Base-by-base conservation (phyloP, 106 monocot species). In the Phalaenopsis aphrodite region DNA sequence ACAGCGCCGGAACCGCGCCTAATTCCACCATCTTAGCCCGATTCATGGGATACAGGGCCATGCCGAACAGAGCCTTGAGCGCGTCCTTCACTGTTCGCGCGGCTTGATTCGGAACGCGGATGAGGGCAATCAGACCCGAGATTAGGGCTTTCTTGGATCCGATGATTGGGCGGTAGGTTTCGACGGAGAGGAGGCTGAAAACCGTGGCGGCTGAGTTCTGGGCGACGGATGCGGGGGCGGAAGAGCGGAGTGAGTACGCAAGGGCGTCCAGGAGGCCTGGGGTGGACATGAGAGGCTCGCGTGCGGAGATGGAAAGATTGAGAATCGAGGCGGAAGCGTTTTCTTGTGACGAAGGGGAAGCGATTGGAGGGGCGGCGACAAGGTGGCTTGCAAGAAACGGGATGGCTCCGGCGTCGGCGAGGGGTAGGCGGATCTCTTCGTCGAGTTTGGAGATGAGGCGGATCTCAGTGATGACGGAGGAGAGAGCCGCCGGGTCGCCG, bases 141-240 rank as follows among this genome's bases (percentile, higher is more conserved):
- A 86, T 6, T 46, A 95, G 84, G 57, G 84, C 41, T 47, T 43
- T 76, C 49, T 52, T 76, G 37, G 83, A 72, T 41, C 43, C 42
- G 67, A 82, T 78, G 56, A 75, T 48, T 12, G 91, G 87, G 56
- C 95, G 91, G 86, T 86, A 84, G 37, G 81, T 49, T 1, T 92
- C 93, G 52, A 89, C 92, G 81, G 87, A 83, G 67, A 95, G 85
- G 58, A 95, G 91, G 86, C 91, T 93, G 84, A 82, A 93, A 43
- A 95, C 71, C 42, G 86, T 81, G 69, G 93, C 88, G 24, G 95
- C 90, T 19, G 89, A 84, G 84, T 89, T 86, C 84, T 90, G 93
- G 2, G 86, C 75, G 9, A 86, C 83, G 69, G 17, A 78, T 7
- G 83, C 48, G 15, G 78, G 23, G 19, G 65, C 3, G 43, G 79